A percentile compares a stretch with the other conserved stretches of the same genome.
These are phyloP conservation scores for Saposhnikovia divaricata DNA, from an alignment of 129 eudicot genomes.

Conservation along the genomic window DNA sequence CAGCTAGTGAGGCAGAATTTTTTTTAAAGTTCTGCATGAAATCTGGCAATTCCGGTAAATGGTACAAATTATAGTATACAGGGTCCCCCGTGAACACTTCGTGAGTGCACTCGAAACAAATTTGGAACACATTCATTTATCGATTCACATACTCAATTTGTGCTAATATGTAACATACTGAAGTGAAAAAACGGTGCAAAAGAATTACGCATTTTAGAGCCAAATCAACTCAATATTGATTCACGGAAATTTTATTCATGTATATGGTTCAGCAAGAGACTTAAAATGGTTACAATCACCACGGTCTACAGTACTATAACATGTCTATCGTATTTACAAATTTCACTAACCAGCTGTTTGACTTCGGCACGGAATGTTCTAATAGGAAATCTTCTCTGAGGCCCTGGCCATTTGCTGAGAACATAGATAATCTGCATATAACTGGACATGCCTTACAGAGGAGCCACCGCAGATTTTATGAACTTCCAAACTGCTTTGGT, in stretches of 20 bases:
- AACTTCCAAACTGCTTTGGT: not conserved
- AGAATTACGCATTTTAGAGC: not conserved
- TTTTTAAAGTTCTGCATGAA: not conserved
- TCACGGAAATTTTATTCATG: not conserved
- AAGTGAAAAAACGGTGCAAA: not conserved
- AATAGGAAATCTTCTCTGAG: not conserved
- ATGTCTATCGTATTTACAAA: not conserved
- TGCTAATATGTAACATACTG: not conserved
- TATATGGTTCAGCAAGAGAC: not conserved
- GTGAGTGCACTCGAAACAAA: not conserved
- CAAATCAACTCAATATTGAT: not conserved
- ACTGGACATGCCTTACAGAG: not conserved
- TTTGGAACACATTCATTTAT: not conserved
- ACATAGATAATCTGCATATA: not conserved
- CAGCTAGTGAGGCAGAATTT: not conserved
- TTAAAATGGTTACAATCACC: not conserved
- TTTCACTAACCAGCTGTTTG: not conserved
- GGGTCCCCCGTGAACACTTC: not conserved
- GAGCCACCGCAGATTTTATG: not conserved
- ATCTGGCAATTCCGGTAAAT: not conserved
- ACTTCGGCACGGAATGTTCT: not conserved
- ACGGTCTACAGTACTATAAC: not conserved
- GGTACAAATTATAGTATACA: not conserved
- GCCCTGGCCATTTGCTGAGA: not conserved
- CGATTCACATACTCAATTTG: too few relatives aligned